Percentiles rank a stretch among this genome's conserved stretches.
Conservation (phyloP, 2,329 filamentous ascomycete genomes). For the Cadophora sp. region DNA sequence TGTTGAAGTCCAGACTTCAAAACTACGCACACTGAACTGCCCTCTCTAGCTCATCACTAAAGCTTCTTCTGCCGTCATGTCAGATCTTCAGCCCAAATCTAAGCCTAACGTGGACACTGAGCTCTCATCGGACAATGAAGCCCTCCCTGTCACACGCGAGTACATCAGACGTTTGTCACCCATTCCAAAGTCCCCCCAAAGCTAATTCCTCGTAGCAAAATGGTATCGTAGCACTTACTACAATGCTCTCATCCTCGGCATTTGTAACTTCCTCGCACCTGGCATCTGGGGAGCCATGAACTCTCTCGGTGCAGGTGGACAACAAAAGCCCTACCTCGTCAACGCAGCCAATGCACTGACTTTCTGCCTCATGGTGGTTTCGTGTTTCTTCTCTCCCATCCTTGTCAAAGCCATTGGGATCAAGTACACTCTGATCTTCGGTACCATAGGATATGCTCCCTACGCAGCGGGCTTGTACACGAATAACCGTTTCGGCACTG, state of each 20-base stretch:
- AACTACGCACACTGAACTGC: background rate
- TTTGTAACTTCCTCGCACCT: slow-evolving; percentile 74
- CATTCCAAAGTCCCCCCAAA: background rate
- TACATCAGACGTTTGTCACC: slow-evolving; percentile 29
- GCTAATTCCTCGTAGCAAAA: slow-evolving; percentile 46
- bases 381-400: slow-evolving; percentile 69
- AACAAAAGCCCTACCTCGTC: slow-evolving; percentile 68
- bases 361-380: slow-evolving; percentile 76
- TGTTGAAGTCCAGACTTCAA: background rate
- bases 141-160: slow-evolving; percentile 24
- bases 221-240: slow-evolving; percentile 77
- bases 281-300: slow-evolving; percentile 80
- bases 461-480: slow-evolving; percentile 75
- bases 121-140: slow-evolving; percentile 34
- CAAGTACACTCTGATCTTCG: slow-evolving; percentile 73
- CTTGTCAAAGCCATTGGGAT: slow-evolving; percentile 74
- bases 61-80: slow-evolving; percentile 9
- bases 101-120: slow-evolving; percentile 17
- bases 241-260: slow-evolving; percentile 73
- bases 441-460: slow-evolving; percentile 74
- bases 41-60: background rate
- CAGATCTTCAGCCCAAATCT: slow-evolving; percentile 24
- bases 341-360: slow-evolving; percentile 73
- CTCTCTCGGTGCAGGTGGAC: slow-evolving; percentile 72
- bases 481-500: slow-evolving; percentile 72